Evolutionary conservation across 2,329 filamentous ascomycete genomes (phyloP).

Genomic region (Diaporthe ilicicola): DNA sequence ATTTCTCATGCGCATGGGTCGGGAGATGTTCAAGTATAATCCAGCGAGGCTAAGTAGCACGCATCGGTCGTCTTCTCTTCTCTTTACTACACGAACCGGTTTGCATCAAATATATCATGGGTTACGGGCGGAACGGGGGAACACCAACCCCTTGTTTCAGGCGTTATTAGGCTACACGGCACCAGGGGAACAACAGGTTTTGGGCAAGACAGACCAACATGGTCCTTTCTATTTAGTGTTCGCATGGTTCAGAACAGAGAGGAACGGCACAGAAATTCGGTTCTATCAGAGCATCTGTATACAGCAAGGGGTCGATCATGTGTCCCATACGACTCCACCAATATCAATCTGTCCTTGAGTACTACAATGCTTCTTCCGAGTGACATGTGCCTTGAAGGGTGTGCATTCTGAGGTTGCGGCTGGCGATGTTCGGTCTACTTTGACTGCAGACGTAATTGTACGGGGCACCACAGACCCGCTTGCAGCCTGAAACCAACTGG

Average conservation of each 20-base stretch:
- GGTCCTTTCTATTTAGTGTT: background rate
- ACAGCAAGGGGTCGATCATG: background rate
- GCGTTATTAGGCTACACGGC: background rate
- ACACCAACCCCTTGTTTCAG: background rate
- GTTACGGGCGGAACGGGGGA: background rate
- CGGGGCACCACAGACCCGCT: too few species aligned
- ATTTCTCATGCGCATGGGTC: background rate
- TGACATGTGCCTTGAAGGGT: background rate
- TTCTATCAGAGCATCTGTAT: background rate
- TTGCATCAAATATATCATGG: background rate
- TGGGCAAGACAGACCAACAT: background rate
- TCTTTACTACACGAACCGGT: background rate
- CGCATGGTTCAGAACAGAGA: background rate
- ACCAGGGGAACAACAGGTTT: background rate
- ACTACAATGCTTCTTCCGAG: background rate
- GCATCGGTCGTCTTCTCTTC: background rate
- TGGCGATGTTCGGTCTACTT: too few species aligned
- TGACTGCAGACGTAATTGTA: too few species aligned
- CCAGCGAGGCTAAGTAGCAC: background rate
- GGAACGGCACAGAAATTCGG: background rate
- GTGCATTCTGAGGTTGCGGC: too few species aligned
- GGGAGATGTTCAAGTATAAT: background rate
- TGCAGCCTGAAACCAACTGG: too few species aligned
- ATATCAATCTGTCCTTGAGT: background rate
- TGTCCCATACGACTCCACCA: background rate